Evolutionary conservation across 2,329 filamentous ascomycete genomes (phyloP).

Genomic region (Gaeumannomyces tritici): DNA sequence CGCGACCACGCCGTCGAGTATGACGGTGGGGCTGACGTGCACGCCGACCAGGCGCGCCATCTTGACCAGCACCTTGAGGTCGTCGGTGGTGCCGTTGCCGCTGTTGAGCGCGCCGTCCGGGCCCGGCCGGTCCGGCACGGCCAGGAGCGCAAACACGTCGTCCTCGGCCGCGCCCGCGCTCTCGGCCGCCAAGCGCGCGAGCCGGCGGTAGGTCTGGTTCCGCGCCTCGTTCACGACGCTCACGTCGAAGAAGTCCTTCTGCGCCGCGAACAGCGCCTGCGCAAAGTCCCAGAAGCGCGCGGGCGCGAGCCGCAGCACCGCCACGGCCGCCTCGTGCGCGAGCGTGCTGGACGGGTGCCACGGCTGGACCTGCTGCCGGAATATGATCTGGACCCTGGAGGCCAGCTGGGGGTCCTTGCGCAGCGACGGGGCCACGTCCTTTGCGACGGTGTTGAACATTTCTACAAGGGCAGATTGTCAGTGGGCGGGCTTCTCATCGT

Average conservation of each 20-base stretch:
- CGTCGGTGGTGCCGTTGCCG: constrained; percentile 75
- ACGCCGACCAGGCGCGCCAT: constrained; percentile 69
- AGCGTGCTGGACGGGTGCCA: constrained; percentile 87
- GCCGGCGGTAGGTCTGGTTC: constrained; percentile 72
- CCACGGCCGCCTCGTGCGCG: constrained; percentile 73
- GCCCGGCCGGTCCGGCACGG: constrained; percentile 56
- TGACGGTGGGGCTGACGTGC: constrained; percentile 84
- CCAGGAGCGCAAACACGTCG: constrained; percentile 59
- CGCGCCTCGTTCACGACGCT: constrained; percentile 74
- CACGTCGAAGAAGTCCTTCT: constrained; percentile 76
- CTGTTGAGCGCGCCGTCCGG: constrained; percentile 61
- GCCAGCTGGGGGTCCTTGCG: constrained; percentile 46
- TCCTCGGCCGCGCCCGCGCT: constrained; percentile 61
- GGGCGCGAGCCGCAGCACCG: constrained; percentile 62
- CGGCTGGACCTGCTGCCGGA: constrained; percentile 87
- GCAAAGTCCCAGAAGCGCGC: constrained; percentile 75
- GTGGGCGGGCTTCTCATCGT: background rate
- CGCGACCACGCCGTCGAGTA: constrained; percentile 80
- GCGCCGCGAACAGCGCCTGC: constrained; percentile 52
- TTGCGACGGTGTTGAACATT: constrained; percentile 69
- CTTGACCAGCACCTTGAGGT: constrained; percentile 78
- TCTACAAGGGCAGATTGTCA: constrained; percentile 13
- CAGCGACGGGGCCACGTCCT: constrained; percentile 54
- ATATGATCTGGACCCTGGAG: constrained; percentile 60
- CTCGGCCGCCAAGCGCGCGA: constrained; percentile 62